These are phyloP conservation scores for Lipomyces chichibuensis DNA, from an alignment of 805 yeast genomes.

Conservation along the genomic window DNA sequence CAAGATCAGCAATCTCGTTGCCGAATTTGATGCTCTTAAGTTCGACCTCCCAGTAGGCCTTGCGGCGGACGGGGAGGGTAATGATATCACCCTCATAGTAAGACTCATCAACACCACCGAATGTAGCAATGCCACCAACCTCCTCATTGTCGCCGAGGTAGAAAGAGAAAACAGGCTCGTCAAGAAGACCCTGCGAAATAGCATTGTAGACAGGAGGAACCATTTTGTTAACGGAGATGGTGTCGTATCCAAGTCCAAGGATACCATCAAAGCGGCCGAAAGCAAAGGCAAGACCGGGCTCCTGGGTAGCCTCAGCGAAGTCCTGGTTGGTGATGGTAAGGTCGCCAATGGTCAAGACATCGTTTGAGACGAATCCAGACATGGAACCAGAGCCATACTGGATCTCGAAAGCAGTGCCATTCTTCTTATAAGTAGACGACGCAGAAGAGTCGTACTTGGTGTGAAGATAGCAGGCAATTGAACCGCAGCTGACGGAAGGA, in stretches of 20 bases:
- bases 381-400: conserved; percentile 91
- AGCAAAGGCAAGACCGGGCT: conserved; percentile 97
- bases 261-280: conserved; percentile 99
- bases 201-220: conserved; percentile 97
- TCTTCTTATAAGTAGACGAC: conserved; percentile 82
- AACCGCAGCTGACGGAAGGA: conserved; percentile 84
- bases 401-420: conserved; percentile 84
- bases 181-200: conserved; percentile 75
- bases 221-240: conserved; percentile 83
- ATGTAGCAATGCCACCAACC: conserved; percentile 88
- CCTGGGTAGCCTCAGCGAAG: conserved; percentile 95
- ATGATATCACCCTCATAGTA: conserved; percentile 81
- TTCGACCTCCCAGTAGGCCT: conserved; percentile 99
- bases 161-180: conserved; percentile 84
- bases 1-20: conserved; percentile 82
- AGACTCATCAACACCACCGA: conserved; percentile 87
- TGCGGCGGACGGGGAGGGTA: conserved; percentile 97
- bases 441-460: conserved; percentile 81
- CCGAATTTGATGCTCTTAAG: conserved; percentile 91
- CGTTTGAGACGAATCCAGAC: conserved; percentile 91
- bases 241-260: conserved; percentile 89
- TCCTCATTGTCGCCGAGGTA: conserved; percentile 74
- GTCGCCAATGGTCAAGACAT: conserved; percentile 78
- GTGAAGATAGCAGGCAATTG: conserved; percentile 95
- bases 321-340: conserved; percentile 84